Base-by-base conservation (phyloP, 352 stramenopile species). In the Pythium grandisporangium region DNA sequence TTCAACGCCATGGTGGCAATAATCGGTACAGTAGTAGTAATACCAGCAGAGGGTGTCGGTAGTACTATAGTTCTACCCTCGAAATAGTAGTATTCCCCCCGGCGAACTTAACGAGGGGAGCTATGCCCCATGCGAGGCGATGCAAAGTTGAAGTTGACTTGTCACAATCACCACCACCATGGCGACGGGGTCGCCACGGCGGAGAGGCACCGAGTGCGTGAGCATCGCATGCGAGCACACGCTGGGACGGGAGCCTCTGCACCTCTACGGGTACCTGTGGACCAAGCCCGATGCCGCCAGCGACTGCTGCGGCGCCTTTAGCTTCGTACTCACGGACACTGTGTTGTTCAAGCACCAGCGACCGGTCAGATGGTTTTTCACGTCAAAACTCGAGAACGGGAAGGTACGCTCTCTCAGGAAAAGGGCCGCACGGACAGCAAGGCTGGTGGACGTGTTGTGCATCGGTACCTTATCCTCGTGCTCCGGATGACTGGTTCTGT, bases 341-440 rank as follows among this genome's bases (percentile, higher is more conserved):
- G 68, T 86, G 22, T 52, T 86, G 30, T 83, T 86, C 55, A 77
- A 81, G 58, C 49, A 68, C 30, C 70, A 86, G 34, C 82, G 80
- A 26, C 73, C 68, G 13, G 39, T 70, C 42, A 70, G 74, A 39
- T 83, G 73, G 73, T 50, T 86, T 50, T 86, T 86, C 55, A 83
- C 68, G 37, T 86, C 68, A 41, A 76, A 70, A 33, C 73, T 84
- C 43, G 73, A 86, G 36, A 63, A 63, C 37, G 73, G 73, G 17
- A 82, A 79, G 37, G 73, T 81, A 35, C 5, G 54, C 34, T 14
- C 1, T 13, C 7, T 17, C 6, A n/a, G 16, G 19, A 37, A 3
- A 27, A 20, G 26, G 13, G 8, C 3, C 26, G n/a, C n/a, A n/a
- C n/a, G n/a, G n/a, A n/a, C n/a, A n/a, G n/a, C n/a, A n/a, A n/a